Conservation (phyloP, 805 yeast genomes). For the Pichia nanzhaoensis region DNA sequence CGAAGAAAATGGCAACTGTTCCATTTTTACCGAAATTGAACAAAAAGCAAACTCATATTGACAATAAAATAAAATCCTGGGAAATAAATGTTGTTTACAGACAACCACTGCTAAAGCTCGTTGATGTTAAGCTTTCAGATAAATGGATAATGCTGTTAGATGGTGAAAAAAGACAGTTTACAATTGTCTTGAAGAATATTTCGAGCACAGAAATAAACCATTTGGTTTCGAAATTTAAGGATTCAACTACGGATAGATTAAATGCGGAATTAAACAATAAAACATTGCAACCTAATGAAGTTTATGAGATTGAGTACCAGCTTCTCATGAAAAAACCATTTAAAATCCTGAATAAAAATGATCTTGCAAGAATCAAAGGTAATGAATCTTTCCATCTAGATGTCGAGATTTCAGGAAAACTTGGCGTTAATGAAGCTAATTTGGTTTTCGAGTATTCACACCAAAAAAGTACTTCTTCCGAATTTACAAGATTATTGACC, state of each 20-base stretch:
- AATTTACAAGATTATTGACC: slow-evolving; percentile 48
- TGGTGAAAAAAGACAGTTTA: slow-evolving; percentile 56
- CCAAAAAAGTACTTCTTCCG: slow-evolving; percentile 19
- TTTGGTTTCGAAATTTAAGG: slow-evolving; percentile 58
- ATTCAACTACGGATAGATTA: slow-evolving; percentile 64
- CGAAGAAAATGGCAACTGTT: neutral
- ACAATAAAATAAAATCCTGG: slow-evolving; percentile 24
- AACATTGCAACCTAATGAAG: slow-evolving; percentile 49
- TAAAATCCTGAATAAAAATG: slow-evolving; percentile 41
- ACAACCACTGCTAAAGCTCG: slow-evolving; percentile 57
- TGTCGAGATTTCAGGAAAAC: slow-evolving; percentile 60
- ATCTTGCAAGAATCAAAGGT: slow-evolving; percentile 36
- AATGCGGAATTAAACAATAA: slow-evolving; percentile 43
- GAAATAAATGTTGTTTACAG: slow-evolving; percentile 26
- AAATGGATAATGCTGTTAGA: slow-evolving; percentile 72
- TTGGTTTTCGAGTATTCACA: slow-evolving; percentile 61
- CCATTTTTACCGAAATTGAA: slow-evolving; percentile 11
- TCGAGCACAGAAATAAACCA: slow-evolving; percentile 51
- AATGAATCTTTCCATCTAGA: slow-evolving; percentile 37
- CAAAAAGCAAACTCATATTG: neutral
- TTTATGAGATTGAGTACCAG: slow-evolving; percentile 70
- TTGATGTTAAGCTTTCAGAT: slow-evolving; percentile 47
- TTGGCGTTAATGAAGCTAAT: slow-evolving; percentile 62
- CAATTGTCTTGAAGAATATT: slow-evolving; percentile 48
- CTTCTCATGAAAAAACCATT: slow-evolving; percentile 54